phyloP scores from a whole-genome alignment of 2,329 filamentous ascomycete genomes.

The Fusarium sp. region DNA sequence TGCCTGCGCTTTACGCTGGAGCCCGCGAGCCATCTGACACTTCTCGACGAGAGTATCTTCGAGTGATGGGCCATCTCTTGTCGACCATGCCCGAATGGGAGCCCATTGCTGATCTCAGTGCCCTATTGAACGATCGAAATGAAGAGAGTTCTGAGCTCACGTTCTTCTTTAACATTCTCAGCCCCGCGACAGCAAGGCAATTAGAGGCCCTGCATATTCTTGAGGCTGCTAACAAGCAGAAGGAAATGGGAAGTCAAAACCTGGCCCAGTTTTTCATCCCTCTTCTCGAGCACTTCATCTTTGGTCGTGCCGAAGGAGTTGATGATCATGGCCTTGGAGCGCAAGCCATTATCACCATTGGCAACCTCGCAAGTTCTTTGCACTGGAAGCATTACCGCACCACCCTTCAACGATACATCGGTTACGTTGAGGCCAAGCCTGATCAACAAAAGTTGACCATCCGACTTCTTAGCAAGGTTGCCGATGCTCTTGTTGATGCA shows the following conservation, averaged over 20 bases:
- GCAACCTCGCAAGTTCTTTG: slow-evolving; percentile 77
- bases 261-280: slow-evolving; percentile 90
- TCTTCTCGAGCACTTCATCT: slow-evolving; percentile 92
- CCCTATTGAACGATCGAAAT: slow-evolving; percentile 69
- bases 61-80: slow-evolving; percentile 82
- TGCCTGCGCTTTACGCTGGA: slow-evolving; percentile 82
- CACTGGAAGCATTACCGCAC: slow-evolving; percentile 93
- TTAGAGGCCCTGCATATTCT: slow-evolving; percentile 85
- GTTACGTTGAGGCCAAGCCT: slow-evolving; percentile 82
- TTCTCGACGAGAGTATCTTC: slow-evolving; percentile 83
- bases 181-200: slow-evolving; percentile 88
- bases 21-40: slow-evolving; percentile 83
- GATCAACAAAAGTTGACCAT: slow-evolving; percentile 89
- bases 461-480: slow-evolving; percentile 81
- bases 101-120: slow-evolving; percentile 78
- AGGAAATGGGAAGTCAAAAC: slow-evolving; percentile 78
- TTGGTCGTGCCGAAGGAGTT: slow-evolving; percentile 76
- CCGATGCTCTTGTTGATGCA: slow-evolving; percentile 77
- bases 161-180: slow-evolving; percentile 93
- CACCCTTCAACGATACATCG: slow-evolving; percentile 84
- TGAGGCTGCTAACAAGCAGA: slow-evolving; percentile 72
- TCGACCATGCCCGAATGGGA: slow-evolving; percentile 76
- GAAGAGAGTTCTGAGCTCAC: slow-evolving; percentile 75
- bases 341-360: slow-evolving; percentile 85
- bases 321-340: slow-evolving; percentile 90